Base-by-base conservation (phyloP, 345 rosid species). In the Ceriops decandra region DNA sequence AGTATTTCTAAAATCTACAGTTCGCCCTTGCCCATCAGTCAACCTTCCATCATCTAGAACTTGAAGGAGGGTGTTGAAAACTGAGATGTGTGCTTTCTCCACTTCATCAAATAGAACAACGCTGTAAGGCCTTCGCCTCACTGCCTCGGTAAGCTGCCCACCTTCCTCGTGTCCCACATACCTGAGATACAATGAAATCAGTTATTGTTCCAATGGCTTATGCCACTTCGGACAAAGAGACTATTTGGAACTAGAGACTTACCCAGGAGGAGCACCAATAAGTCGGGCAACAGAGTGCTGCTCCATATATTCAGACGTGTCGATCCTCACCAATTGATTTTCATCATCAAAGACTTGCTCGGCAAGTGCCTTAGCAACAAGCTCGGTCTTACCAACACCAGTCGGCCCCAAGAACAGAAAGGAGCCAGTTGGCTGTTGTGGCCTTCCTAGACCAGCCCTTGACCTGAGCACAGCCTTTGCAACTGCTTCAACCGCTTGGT, bases 161-260 rank as follows among this genome's bases (percentile, higher is more conserved):
- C 98, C 96, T 85, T 93, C 92, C 61, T 90, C 96, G 1, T 93
- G 97, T 62, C 98, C 97, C 16, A 90, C 91, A 64, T 93, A 92
- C 68, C 95, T 90, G 73, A 28, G 63, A 53, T 13, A 49, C 26
- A 64, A 6, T 57, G 8, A 31, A 16, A 32, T 73, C 8, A 77
- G 70, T 5, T 49, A 28, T 20, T 2, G 7, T 8, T 1, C 19
- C 6, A 2, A 21, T n/a, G 52, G n/a, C 30, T 57, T 36, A 9
- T 15, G 6, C 24, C 15, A 72, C 5, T 26, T 26, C 16, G 15
- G 5, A 11, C 13, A 2, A 46, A 4, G 8, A 2, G 19, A 11
- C 24, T 24, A 36, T 32, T 0, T 22, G 32, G 35, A 5, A 26
- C 16, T 4, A 27, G 20, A 30, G 27, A 66, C 85, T 68, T 79